Conservation (phyloP, 441 rosid genomes). For the Breynia disticha region DNA sequence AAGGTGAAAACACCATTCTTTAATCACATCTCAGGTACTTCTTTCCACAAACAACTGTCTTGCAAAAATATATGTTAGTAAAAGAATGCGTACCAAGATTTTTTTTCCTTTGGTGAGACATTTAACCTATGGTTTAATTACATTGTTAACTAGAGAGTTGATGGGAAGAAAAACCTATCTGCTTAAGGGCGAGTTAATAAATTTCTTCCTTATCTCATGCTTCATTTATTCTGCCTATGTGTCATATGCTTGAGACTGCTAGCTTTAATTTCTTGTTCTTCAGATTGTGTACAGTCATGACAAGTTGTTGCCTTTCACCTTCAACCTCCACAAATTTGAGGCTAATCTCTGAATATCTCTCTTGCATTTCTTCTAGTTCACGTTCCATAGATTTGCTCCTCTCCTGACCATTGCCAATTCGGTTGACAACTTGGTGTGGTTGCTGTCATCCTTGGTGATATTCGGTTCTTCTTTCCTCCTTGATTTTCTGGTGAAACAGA, state of each 20-base stretch:
- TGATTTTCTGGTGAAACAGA: constrained; percentile 5
- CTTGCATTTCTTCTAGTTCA: constrained; percentile 77
- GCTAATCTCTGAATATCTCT: constrained; percentile 83
- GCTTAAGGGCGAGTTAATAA: constrained; percentile 6
- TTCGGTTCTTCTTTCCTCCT: constrained; percentile 22
- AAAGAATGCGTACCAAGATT: no score
- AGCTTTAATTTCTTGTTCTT: constrained; percentile 43
- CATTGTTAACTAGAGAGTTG: not conserved
- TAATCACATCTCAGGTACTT: no score
- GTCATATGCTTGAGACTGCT: constrained; percentile 24
- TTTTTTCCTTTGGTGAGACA: not conserved
- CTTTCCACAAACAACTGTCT: no score
- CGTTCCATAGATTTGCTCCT: constrained; percentile 57
- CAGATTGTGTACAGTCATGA: constrained; percentile 75
- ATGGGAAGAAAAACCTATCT: constrained; percentile 9
- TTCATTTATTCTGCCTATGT: constrained; percentile 5
- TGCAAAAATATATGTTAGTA: no score
- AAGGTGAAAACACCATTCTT: no score
- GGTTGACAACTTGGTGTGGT: constrained; percentile 25
- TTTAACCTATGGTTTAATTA: not conserved
- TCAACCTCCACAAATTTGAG: constrained; percentile 93
- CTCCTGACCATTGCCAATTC: constrained; percentile 39
- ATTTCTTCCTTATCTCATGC: constrained; percentile 15
- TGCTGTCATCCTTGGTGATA: constrained; percentile 32
- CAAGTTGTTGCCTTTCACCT: constrained; percentile 90